Conservation (phyloP, 805 yeast genomes). For the Yamadazyma sp. region DNA sequence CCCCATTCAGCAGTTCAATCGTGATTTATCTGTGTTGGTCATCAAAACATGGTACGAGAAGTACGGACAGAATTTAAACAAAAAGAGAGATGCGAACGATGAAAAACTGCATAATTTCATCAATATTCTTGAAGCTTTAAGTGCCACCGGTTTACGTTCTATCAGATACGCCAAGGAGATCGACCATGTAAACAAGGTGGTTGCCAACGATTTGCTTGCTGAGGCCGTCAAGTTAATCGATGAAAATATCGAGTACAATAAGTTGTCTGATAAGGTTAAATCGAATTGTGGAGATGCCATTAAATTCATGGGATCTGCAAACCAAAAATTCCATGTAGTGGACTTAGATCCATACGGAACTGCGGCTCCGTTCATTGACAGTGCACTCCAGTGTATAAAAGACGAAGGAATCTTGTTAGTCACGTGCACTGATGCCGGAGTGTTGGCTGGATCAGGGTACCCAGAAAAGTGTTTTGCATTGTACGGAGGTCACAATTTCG, state of each 20-base stretch:
- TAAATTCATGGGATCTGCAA: constrained; percentile 57
- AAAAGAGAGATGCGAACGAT: constrained; percentile 16
- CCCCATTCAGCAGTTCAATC: constrained; percentile 94
- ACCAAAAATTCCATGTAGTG: constrained; percentile 69
- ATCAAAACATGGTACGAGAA: constrained; percentile 81
- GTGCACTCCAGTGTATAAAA: constrained; percentile 80
- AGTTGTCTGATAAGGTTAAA: constrained; percentile 53
- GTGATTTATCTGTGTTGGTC: constrained; percentile 84
- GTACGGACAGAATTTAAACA: constrained; percentile 13
- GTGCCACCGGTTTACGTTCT: constrained; percentile 95
- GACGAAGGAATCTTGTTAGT: constrained; percentile 85
- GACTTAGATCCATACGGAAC: constrained; percentile 98
- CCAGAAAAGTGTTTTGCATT: constrained; percentile 96
- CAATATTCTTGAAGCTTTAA: constrained; percentile 80
- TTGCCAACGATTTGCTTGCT: constrained; percentile 87
- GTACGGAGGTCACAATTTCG: constrained; percentile 89
- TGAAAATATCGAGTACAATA: constrained; percentile 68
- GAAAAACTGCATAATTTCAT: constrained; percentile 33
- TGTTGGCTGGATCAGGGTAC: constrained; percentile 91
- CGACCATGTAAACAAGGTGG: constrained; percentile 66
- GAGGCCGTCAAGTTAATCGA: constrained; percentile 83
- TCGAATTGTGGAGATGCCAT: constrained; percentile 91
- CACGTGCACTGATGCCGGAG: constrained; percentile 96
- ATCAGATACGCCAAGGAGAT: constrained; percentile 91
- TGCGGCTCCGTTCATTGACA: constrained; percentile 92